phyloP scores from a whole-genome alignment of 1,284 basidiomycete species.

The Ganoderma lingzhi region DNA sequence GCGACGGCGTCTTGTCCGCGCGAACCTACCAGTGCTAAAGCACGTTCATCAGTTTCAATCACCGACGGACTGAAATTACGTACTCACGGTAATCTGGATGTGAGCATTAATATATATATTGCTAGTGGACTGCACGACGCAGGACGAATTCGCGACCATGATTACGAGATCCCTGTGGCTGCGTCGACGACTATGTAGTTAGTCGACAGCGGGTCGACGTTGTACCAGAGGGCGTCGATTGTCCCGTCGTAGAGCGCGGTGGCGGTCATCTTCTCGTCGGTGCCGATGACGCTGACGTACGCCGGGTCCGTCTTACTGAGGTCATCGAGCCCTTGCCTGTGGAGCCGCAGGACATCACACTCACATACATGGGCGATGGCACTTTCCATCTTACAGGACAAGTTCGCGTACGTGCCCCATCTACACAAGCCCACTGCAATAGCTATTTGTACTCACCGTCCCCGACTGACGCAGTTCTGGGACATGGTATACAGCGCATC shows the following conservation, averaged over 20 bases:
- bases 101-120: too few relatives aligned
- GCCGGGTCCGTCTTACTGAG: not conserved
- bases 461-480: too few relatives aligned
- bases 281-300: not conserved
- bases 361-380: too few relatives aligned
- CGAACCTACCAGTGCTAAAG: not conserved
- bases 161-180: constrained; percentile 11
- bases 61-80: too few relatives aligned
- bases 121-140: not conserved
- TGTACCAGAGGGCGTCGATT: constrained; percentile 4
- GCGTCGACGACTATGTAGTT: constrained; percentile 12
- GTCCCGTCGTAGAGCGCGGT: constrained; percentile 1
- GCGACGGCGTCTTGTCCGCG: not conserved
- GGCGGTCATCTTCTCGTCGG: not conserved
- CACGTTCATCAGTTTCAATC: not conserved
- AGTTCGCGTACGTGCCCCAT: too few relatives aligned
- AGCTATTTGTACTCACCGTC: too few relatives aligned
- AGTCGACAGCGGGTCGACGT: not conserved
- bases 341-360: too few relatives aligned
- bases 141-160: not conserved
- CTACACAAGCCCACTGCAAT: too few relatives aligned
- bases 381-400: too few relatives aligned
- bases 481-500: too few relatives aligned
- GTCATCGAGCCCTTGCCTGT: too few relatives aligned
- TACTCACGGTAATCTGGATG: constrained; percentile 10